These are phyloP conservation scores for Spizellomyces sp. DNA, from an alignment of 192 early-diverging fungal genomes.

Conservation along the genomic window DNA sequence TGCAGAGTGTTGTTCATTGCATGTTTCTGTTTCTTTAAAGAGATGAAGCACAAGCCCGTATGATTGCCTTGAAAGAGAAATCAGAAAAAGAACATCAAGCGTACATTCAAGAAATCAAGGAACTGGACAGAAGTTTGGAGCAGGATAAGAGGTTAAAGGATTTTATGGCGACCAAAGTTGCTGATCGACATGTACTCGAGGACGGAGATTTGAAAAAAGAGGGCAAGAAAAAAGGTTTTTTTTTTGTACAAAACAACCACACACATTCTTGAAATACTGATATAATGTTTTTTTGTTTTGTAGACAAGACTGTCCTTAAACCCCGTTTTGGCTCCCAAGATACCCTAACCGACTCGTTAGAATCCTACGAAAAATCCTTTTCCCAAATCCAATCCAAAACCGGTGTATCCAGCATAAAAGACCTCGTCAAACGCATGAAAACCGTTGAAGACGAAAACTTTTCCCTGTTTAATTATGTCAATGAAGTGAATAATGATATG, in stretches of 20 bases:
- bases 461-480: conserved; percentile 69
- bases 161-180: conserved; percentile 64
- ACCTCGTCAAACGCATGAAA: conserved; percentile 58
- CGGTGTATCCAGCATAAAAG: conserved; percentile 52
- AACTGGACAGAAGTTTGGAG: conserved; percentile 58
- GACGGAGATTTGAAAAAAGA: conserved; percentile 20
- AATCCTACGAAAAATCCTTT: conserved; percentile 56
- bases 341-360: conserved; percentile 44
- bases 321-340: conserved; percentile 50
- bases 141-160: conserved; percentile 62
- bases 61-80: conserved; percentile 59
- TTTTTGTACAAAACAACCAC: too few relatives aligned
- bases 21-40: conserved; percentile 26
- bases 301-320: conserved; percentile 13
- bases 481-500: conserved; percentile 65
- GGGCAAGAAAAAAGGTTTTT: conserved; percentile 11
- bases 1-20: background rate
- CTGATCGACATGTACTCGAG: conserved; percentile 41
- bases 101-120: conserved; percentile 66
- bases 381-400: conserved; percentile 58
- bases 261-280: too few relatives aligned
- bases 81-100: conserved; percentile 67
- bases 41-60: conserved; percentile 61
- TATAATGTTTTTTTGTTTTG: background rate
- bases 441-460: conserved; percentile 66